A percentile compares a stretch with the other conserved stretches of the same genome.
Evolutionary conservation across 371 early-diverging fungal species (phyloP).

Genomic region (Choanephora cucurbitarum): DNA sequence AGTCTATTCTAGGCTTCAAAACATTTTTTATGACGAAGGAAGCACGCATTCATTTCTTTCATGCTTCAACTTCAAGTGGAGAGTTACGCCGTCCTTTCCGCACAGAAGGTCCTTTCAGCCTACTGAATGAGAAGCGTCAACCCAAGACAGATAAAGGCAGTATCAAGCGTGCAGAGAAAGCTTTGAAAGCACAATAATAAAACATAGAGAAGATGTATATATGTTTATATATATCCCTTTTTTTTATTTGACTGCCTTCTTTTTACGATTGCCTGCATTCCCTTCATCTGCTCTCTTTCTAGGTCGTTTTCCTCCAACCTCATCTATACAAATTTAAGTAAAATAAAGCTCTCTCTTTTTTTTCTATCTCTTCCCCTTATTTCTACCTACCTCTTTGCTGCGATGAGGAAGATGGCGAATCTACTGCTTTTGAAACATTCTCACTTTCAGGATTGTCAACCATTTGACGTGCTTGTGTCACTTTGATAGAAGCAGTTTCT

Average conservation of each 20-base stretch:
- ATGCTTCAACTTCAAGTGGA: slow-evolving; percentile 68
- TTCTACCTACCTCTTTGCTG: slow-evolving; percentile 17
- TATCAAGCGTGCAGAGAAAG: slow-evolving; percentile 56
- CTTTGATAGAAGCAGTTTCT: slow-evolving; percentile 39
- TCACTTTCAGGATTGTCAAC: slow-evolving; percentile 16
- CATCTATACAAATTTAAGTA: slow-evolving; percentile 16
- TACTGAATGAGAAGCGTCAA: slow-evolving; percentile 35
- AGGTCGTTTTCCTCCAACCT: slow-evolving; percentile 23
- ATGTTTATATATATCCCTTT: no score
- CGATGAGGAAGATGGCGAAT: not conserved
- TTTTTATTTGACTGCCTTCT: slow-evolving; percentile 20
- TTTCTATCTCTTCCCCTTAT: not conserved
- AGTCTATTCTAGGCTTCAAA: slow-evolving; percentile 74
- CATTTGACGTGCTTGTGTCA: slow-evolving; percentile 32
- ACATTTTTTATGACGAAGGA: slow-evolving; percentile 64
- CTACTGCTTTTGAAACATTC: not conserved
- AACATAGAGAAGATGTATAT: not conserved
- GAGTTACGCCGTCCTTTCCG: slow-evolving; percentile 83
- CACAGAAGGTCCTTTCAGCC: slow-evolving; percentile 63
- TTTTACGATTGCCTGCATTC: slow-evolving; percentile 18
- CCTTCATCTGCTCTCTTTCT: slow-evolving; percentile 27
- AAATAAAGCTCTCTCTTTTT: not conserved
- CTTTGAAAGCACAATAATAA: slow-evolving; percentile 41
- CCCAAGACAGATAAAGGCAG: slow-evolving; percentile 49
- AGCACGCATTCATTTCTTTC: slow-evolving; percentile 66